Evolutionary conservation across 208 protist species (phyloP).

Genomic region (Ichthyophonus hoferi): DNA sequence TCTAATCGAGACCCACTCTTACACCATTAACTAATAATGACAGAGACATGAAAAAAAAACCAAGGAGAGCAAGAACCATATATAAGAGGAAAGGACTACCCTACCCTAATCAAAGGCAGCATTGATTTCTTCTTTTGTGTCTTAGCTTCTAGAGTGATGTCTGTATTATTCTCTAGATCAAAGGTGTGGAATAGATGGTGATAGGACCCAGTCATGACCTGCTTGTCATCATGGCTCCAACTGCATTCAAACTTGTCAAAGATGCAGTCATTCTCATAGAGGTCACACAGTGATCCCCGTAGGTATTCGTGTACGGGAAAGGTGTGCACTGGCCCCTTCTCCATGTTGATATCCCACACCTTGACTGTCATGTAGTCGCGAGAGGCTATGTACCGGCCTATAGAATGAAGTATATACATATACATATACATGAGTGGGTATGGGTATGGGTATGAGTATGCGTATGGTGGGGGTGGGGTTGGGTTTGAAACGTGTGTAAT

Average conservation of each 20-base stretch:
- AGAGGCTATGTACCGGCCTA: conserved; percentile 69
- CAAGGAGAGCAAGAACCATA: no score
- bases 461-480: background rate
- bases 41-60: no score
- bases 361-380: conserved; percentile 78
- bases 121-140: background rate
- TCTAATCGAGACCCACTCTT: no score
- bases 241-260: conserved; percentile 84
- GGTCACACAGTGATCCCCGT: conserved; percentile 69
- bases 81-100: no score
- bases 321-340: conserved; percentile 62
- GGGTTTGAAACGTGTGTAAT: background rate
- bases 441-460: no score
- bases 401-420: no score
- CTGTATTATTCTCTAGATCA: conserved; percentile 48
- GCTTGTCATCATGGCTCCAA: conserved; percentile 55
- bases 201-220: conserved; percentile 74
- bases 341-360: conserved; percentile 76
- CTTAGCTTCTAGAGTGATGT: background rate
- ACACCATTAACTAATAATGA: no score
- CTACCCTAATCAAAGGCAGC: background rate
- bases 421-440: no score
- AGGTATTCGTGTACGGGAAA: conserved; percentile 76
- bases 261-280: conserved; percentile 83
- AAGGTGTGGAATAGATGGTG: conserved; percentile 76